Evolutionary conservation across 2,329 filamentous ascomycete genomes (phyloP).

Genomic region (Botryosphaeria dothidea): DNA sequence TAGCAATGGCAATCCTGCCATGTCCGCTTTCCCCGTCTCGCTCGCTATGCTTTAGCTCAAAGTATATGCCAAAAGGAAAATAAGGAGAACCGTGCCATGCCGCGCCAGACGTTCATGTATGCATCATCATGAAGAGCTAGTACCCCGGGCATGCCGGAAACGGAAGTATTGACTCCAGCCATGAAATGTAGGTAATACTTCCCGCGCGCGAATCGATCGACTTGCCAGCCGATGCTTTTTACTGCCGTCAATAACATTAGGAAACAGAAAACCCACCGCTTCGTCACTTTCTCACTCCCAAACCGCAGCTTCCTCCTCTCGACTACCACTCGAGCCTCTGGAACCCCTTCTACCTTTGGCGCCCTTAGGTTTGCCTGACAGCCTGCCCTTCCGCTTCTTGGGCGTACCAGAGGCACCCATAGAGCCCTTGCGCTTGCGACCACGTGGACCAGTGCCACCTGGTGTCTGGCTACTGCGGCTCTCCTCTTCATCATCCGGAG

Average conservation of each 20-base stretch:
- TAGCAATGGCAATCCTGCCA: slow-evolving; percentile 20
- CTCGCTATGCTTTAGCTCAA: slow-evolving; percentile 4
- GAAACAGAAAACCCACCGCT: neutral
- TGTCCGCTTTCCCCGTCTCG: neutral
- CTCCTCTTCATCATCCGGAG: slow-evolving; percentile 35
- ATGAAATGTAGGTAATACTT: neutral
- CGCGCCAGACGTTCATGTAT: neutral
- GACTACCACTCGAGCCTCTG: neutral
- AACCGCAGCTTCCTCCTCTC: neutral
- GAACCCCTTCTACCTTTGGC: slow-evolving; percentile 1
- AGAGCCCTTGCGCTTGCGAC: slow-evolving; percentile 48
- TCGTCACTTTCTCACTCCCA: neutral
- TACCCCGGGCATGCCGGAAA: neutral
- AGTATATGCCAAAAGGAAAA: neutral
- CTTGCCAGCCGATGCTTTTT: no score
- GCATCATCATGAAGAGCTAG: neutral
- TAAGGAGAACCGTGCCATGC: neutral
- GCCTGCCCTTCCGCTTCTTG: slow-evolving; percentile 30
- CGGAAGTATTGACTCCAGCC: neutral
- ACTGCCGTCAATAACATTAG: no score
- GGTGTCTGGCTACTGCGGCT: slow-evolving; percentile 30
- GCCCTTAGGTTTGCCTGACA: slow-evolving; percentile 1
- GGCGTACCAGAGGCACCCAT: slow-evolving; percentile 31
- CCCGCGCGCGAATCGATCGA: neutral
- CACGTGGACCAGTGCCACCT: slow-evolving; percentile 36